These are phyloP conservation scores for Phanerochaete carnosa DNA, from an alignment of 768 basidiomycete genomes.

Conservation along the genomic window DNA sequence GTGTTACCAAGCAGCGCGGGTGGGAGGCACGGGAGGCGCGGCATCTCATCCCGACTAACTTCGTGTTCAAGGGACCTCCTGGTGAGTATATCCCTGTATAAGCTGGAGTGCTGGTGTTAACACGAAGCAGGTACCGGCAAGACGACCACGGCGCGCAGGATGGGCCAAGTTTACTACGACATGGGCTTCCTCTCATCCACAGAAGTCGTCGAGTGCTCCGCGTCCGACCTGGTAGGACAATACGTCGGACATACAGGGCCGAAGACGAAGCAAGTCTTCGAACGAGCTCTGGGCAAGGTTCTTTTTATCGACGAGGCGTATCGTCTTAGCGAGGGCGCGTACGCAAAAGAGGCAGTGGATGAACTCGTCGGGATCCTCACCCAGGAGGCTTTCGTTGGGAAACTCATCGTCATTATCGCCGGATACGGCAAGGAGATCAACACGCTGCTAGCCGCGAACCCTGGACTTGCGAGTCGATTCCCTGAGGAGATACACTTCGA, in stretches of 20 bases:
- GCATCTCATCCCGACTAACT: conserved; percentile 53
- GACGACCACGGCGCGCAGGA: conserved; percentile 58
- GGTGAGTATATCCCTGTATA: conserved; percentile 37
- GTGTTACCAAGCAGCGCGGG: conserved; percentile 35
- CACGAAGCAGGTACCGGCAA: conserved; percentile 52
- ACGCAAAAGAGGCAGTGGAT: conserved; percentile 70
- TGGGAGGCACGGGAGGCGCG: conserved; percentile 43
- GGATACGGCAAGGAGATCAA: conserved; percentile 72
- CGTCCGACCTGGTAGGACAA: conserved; percentile 64
- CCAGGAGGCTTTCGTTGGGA: conserved; percentile 49
- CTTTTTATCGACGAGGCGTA: conserved; percentile 76
- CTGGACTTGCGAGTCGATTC: conserved; percentile 67
- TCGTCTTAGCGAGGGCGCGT: conserved; percentile 54
- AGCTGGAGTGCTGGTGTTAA: background rate
- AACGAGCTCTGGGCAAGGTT: conserved; percentile 63
- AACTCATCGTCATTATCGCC: conserved; percentile 65
- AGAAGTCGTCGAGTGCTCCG: conserved; percentile 65
- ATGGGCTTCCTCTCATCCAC: conserved; percentile 47
- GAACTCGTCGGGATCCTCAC: conserved; percentile 65
- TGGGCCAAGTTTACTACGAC: conserved; percentile 60
- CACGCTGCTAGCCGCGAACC: conserved; percentile 51
- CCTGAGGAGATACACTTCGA: conserved; percentile 54
- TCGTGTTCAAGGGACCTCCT: conserved; percentile 72
- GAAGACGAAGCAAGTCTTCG: conserved; percentile 55
- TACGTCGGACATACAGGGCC: conserved; percentile 74